Conservation (phyloP, 768 basidiomycete species). For the Hydnomerulius pinastri region DNA sequence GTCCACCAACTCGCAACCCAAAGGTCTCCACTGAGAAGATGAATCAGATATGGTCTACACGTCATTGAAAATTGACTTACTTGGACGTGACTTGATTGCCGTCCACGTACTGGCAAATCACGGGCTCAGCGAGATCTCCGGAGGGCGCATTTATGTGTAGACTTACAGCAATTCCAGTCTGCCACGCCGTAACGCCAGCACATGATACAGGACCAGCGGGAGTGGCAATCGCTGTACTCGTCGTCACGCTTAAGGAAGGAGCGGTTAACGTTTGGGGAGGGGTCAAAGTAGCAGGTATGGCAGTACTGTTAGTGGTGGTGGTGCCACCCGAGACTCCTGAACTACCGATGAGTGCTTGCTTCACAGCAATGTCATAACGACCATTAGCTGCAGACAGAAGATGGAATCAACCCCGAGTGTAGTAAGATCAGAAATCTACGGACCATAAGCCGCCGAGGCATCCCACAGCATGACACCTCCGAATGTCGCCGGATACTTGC, state of each 20-base stretch:
- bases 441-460: slow-evolving; percentile 48
- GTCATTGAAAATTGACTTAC: slow-evolving; percentile 26
- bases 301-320: slow-evolving; percentile 2
- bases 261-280: too few species aligned
- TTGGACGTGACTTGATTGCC: slow-evolving; percentile 46
- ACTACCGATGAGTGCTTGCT: slow-evolving; percentile 54
- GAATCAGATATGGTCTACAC: background rate
- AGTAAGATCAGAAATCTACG: background rate
- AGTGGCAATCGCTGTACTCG: slow-evolving; percentile 9
- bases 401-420: too few species aligned
- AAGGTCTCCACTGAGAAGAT: slow-evolving; percentile 41
- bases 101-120: slow-evolving; percentile 40
- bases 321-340: slow-evolving; percentile 19
- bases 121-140: too few species aligned
- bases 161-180: slow-evolving; percentile 39
- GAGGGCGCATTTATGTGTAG: too few species aligned
- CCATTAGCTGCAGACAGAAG: slow-evolving; percentile 44
- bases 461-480: slow-evolving; percentile 50
- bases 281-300: slow-evolving; percentile 20
- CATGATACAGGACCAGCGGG: slow-evolving; percentile 38
- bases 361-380: slow-evolving; percentile 61
- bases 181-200: slow-evolving; percentile 46
- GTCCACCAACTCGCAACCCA: slow-evolving; percentile 56
- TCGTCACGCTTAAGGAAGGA: slow-evolving; percentile 13
- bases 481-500: slow-evolving; percentile 44